Conservation (phyloP, 202 grass and related monocot genomes). For the Digitaria exilis region DNA sequence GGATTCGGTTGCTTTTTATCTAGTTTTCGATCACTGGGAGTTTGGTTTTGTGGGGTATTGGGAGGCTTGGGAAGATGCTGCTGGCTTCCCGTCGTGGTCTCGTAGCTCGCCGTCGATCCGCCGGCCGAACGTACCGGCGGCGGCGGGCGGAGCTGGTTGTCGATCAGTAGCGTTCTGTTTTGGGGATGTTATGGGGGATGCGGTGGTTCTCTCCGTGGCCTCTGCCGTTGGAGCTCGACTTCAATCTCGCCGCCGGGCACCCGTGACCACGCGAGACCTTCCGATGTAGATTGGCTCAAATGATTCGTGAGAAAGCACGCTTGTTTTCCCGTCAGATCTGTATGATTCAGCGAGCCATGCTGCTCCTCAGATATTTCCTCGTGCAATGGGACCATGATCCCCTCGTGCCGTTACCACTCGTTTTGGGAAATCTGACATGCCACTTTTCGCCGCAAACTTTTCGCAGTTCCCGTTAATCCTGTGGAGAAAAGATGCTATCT, state of each 20-base stretch:
- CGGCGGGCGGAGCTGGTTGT: neutral
- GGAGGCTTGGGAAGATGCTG: neutral
- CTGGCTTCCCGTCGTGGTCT: neutral
- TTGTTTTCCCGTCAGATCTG: conserved; percentile 35
- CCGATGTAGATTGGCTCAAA: neutral
- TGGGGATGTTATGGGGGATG: neutral
- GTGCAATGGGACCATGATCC: neutral
- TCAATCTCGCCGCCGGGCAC: neutral
- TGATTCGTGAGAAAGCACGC: neutral
- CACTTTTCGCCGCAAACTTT: conserved; percentile 25
- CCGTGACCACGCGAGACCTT: neutral
- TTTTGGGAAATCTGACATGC: conserved; percentile 1
- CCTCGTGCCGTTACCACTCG: conserved; percentile 12
- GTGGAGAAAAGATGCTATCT: conserved; percentile 1
- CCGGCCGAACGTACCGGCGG: neutral
- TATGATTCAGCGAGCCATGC: conserved; percentile 1
- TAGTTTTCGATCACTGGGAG: no score
- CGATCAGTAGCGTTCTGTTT: neutral
- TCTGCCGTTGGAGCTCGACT: neutral
- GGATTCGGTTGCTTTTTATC: neutral
- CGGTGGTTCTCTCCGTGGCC: neutral
- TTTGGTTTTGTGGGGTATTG: neutral
- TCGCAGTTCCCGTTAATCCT: neutral
- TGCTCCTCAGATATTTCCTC: conserved; percentile 11
- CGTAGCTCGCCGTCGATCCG: neutral